These are phyloP conservation scores for Tritrichomonas musculus DNA, from an alignment of 208 protist genomes.

Conservation along the genomic window DNA sequence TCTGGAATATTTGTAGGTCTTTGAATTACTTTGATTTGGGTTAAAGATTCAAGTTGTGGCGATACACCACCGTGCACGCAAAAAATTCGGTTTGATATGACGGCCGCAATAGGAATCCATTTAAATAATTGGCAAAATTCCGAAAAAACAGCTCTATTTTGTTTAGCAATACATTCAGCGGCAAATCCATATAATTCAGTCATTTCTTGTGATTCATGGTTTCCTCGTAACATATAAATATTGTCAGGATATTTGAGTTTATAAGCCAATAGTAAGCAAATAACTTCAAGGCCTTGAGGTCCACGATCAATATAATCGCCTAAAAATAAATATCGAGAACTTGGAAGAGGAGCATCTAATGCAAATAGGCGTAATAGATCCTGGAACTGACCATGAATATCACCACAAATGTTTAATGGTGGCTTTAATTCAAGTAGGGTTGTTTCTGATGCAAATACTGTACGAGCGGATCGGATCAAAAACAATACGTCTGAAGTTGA, in stretches of 20 bases:
- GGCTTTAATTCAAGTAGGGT: neutral
- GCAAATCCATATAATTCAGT: conserved; percentile 42
- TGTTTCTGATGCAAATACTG: neutral
- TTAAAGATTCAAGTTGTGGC: conserved; percentile 84
- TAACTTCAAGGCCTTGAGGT: conserved; percentile 34
- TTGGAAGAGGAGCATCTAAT: neutral
- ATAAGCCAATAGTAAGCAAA: conserved; percentile 41
- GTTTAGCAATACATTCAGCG: conserved; percentile 33
- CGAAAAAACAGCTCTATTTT: neutral
- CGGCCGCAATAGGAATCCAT: neutral
- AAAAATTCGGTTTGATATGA: neutral
- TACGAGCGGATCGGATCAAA: neutral
- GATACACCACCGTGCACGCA: conserved; percentile 57
- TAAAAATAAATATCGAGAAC: conserved; percentile 33
- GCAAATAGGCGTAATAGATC: neutral
- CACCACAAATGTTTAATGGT: neutral
- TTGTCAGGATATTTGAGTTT: conserved; percentile 42
- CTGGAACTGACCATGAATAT: neutral
- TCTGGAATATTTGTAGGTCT: conserved; percentile 77
- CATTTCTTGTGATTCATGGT: conserved; percentile 48
- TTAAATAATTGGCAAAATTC: neutral
- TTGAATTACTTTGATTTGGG: conserved; percentile 83
- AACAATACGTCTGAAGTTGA: too few relatives aligned
- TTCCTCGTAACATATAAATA: conserved; percentile 46
- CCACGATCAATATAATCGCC: conserved; percentile 53